Percentiles rank a stretch among this genome's conserved stretches.
Conservation (phyloP, 2,329 filamentous ascomycete genomes). For the Phialemonium atrogriseum region DNA sequence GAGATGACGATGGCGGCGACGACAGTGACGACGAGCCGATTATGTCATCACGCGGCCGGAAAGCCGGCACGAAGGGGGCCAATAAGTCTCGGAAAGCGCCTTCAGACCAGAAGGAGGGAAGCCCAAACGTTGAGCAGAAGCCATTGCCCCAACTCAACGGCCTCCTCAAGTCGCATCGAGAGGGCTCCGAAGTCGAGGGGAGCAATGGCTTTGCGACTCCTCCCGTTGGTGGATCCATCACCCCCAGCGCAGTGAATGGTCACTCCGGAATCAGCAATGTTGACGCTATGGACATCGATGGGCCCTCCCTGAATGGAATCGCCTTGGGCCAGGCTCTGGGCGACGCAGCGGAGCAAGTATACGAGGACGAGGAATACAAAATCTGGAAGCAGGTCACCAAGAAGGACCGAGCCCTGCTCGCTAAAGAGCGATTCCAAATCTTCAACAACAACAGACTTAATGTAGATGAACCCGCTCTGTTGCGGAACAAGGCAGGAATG, state of each 20-base stretch:
- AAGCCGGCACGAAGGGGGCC: constrained; percentile 72
- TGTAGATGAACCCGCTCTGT: constrained; percentile 74
- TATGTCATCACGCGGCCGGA: constrained; percentile 91
- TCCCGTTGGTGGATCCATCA: constrained; percentile 64
- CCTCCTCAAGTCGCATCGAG: constrained; percentile 47
- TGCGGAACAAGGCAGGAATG: constrained; percentile 83
- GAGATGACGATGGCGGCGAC: constrained; percentile 72
- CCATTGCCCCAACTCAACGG: constrained; percentile 61
- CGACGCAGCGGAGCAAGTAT: constrained; percentile 63
- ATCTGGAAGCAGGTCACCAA: constrained; percentile 99
- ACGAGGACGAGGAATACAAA: constrained; percentile 91
- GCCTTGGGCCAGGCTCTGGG: constrained; percentile 55
- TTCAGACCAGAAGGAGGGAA: constrained; percentile 67
- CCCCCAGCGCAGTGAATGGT: constrained; percentile 65
- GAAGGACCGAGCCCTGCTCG: constrained; percentile 79
- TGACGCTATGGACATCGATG: constrained; percentile 84
- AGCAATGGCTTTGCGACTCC: constrained; percentile 85
- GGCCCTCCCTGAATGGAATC: constrained; percentile 59
- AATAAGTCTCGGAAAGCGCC: constrained; percentile 71
- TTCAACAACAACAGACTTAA: constrained; percentile 84
- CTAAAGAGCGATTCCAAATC: constrained; percentile 77
- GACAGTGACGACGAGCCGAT: constrained; percentile 97
- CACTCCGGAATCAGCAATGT: constrained; percentile 63
- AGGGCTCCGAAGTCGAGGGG: constrained; percentile 77
- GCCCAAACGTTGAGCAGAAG: constrained; percentile 68